Evolutionary conservation across 768 basidiomycete genomes (phyloP).

Genomic region (Serendipita sp.): DNA sequence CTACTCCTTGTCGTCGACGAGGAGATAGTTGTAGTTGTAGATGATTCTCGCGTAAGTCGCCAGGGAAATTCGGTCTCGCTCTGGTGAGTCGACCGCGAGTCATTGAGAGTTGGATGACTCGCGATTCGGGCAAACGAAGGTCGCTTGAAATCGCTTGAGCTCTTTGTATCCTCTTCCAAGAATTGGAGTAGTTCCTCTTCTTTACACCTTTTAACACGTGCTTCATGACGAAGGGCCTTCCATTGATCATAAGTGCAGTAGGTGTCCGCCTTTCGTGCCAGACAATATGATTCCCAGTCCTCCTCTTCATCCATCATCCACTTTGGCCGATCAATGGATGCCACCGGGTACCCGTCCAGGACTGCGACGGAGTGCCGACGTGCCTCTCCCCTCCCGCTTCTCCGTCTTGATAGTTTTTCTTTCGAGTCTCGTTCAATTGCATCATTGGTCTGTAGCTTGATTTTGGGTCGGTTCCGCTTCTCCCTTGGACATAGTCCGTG

Average conservation of each 20-base stretch:
- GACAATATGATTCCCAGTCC: constrained; percentile 2
- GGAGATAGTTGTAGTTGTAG: background rate
- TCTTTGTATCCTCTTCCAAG: background rate
- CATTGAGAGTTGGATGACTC: background rate
- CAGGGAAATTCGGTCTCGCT: background rate
- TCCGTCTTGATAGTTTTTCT: background rate
- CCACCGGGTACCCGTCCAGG: background rate
- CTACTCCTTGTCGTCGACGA: background rate
- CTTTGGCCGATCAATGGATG: background rate
- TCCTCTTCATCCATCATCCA: background rate
- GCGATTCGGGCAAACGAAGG: background rate
- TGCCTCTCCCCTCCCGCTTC: background rate
- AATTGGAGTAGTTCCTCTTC: background rate
- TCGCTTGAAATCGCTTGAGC: background rate
- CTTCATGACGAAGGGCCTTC: background rate
- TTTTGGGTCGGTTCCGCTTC: no score
- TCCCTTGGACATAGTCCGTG: no score
- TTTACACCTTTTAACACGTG: background rate
- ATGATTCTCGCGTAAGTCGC: background rate
- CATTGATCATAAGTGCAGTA: background rate
- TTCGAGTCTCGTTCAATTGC: background rate
- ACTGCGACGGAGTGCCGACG: background rate
- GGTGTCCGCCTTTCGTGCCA: background rate
- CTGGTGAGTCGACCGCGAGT: no score
- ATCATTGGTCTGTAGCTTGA: no score